Evolutionary conservation across 768 basidiomycete genomes (phyloP).

Genomic region (Amanita subjunquillea): DNA sequence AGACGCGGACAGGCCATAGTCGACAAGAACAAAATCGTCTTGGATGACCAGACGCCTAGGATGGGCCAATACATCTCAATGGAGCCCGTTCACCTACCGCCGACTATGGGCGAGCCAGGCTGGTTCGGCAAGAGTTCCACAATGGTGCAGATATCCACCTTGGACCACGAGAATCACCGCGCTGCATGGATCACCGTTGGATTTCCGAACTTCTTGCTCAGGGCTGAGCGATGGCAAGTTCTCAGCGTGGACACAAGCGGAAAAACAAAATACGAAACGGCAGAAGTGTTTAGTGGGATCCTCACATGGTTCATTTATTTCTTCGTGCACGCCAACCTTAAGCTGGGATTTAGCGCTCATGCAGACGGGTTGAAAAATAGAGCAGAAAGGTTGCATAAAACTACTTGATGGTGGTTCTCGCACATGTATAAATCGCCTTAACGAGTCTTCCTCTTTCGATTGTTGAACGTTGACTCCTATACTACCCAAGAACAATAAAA

Average conservation of each 20-base stretch:
- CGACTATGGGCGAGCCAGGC: slow-evolving; percentile 13
- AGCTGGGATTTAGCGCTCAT: slow-evolving; percentile 17
- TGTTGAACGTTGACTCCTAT: too few relatives aligned
- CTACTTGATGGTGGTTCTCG: neutral
- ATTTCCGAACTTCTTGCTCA: slow-evolving; percentile 16
- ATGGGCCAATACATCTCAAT: slow-evolving; percentile 16
- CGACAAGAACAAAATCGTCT: neutral
- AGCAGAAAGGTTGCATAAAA: slow-evolving; percentile 9
- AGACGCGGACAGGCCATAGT: slow-evolving; percentile 1
- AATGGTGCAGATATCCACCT: slow-evolving; percentile 19
- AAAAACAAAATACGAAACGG: slow-evolving; percentile 20
- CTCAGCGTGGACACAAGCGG: slow-evolving; percentile 12
- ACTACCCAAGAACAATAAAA: neutral
- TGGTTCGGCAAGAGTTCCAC: slow-evolving; percentile 15
- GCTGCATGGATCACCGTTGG: slow-evolving; percentile 18
- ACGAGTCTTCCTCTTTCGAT: neutral
- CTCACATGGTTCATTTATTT: slow-evolving; percentile 14
- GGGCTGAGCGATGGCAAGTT: slow-evolving; percentile 19
- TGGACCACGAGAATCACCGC: slow-evolving; percentile 14
- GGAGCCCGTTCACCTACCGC: slow-evolving; percentile 22
- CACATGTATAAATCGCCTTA: neutral
- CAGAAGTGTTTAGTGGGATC: slow-evolving; percentile 17
- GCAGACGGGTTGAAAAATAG: slow-evolving; percentile 14
- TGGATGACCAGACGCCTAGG: slow-evolving; percentile 1
- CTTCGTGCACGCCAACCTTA: slow-evolving; percentile 13